phyloP scores from a whole-genome alignment of 108 stramenopile species.

The Pseudonitzschia delicatissima region DNA sequence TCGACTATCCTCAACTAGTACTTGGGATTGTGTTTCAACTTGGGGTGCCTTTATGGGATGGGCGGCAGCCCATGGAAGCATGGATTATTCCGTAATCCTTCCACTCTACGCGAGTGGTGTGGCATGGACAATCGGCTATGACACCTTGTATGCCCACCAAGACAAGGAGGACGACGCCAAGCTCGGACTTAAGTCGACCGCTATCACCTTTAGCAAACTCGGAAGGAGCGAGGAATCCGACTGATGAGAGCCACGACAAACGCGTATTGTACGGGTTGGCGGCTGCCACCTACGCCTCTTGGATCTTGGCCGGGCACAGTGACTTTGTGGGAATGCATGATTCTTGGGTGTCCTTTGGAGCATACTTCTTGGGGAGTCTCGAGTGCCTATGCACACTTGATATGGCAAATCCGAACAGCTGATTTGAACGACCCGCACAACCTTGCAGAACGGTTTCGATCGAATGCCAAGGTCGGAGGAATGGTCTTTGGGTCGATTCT shows the following conservation, averaged over 20 bases:
- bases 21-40: conserved; percentile 97
- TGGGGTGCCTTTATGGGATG: conserved; percentile 97
- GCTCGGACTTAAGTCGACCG: conserved; percentile 88
- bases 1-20: conserved; percentile 91
- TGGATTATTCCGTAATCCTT: conserved; percentile 65
- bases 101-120: conserved; percentile 89
- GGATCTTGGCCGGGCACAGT: conserved; percentile 63
- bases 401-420: conserved; percentile 86
- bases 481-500: conserved; percentile 75
- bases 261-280: conserved; percentile 61
- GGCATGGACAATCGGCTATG: conserved; percentile 97
- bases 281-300: conserved; percentile 36
- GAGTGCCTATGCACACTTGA: conserved; percentile 66
- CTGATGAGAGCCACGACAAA: conserved; percentile 32
- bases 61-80: conserved; percentile 69
- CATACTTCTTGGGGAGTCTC: conserved; percentile 59
- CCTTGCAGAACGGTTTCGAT: conserved; percentile 77
- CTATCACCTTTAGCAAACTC: conserved; percentile 78
- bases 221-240: not conserved
- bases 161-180: conserved; percentile 91
- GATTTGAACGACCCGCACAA: conserved; percentile 77
- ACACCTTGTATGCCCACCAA: conserved; percentile 99
- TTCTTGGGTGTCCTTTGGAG: conserved; percentile 11
- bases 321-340: conserved; percentile 26
- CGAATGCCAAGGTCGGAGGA: conserved; percentile 74